Percentiles rank a stretch among this genome's conserved stretches.
Conservation (phyloP, 306 rosid genomes). For the Cyclanthera cordifolia region DNA sequence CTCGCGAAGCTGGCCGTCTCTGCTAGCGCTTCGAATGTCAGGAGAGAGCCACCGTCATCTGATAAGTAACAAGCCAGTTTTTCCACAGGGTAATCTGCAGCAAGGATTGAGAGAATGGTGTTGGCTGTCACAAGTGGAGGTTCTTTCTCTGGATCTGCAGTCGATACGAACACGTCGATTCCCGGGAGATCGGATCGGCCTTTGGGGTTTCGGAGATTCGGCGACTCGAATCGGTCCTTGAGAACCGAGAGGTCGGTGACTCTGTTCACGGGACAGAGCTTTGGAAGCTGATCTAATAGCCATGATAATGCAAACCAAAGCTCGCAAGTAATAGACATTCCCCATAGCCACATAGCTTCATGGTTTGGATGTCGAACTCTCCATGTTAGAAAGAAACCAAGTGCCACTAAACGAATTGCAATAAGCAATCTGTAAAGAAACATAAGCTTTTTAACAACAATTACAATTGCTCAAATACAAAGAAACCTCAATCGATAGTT, state of each 20-base stretch:
- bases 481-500: background rate
- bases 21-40: constrained; percentile 79
- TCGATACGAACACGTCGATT: constrained; percentile 75
- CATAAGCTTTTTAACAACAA: background rate
- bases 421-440: constrained; percentile 41
- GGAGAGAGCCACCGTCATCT: constrained; percentile 75
- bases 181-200: constrained; percentile 80
- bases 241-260: constrained; percentile 62
- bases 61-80: constrained; percentile 76
- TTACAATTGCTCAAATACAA: background rate
- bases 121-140: constrained; percentile 83
- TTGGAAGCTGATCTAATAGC: constrained; percentile 77
- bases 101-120: constrained; percentile 76
- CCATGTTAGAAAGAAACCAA: constrained; percentile 69
- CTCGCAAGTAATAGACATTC: constrained; percentile 68
- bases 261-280: constrained; percentile 75
- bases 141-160: constrained; percentile 82
- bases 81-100: constrained; percentile 71
- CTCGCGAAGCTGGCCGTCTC: constrained; percentile 75
- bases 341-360: constrained; percentile 88
- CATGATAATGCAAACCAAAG: constrained; percentile 82
- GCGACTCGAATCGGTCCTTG: constrained; percentile 60
- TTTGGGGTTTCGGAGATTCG: constrained; percentile 63
- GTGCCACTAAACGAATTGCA: constrained; percentile 49
- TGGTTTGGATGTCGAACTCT: constrained; percentile 64